These are phyloP conservation scores for Codiaeum variegatum DNA, from an alignment of 441 rosid genomes.

Conservation along the genomic window DNA sequence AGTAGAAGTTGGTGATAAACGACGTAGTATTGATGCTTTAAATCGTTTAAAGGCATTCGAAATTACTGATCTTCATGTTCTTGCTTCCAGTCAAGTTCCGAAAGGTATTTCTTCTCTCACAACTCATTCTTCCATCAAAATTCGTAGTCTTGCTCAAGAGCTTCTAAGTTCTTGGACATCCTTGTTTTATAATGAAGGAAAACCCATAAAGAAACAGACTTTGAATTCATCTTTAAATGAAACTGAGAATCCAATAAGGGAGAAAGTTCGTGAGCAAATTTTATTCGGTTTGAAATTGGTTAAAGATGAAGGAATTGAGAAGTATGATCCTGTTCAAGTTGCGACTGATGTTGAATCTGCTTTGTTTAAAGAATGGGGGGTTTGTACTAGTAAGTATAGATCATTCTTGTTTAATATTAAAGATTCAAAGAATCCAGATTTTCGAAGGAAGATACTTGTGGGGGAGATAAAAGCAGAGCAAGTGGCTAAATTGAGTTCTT, in stretches of 20 bases:
- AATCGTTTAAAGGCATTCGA: too few species aligned
- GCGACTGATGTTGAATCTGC: background rate
- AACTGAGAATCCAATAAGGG: background rate
- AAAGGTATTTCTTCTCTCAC: too few species aligned
- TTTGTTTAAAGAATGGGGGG: background rate
- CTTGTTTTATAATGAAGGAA: too few species aligned
- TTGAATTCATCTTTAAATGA: background rate
- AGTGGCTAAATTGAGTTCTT: background rate
- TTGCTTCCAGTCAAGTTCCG: too few species aligned
- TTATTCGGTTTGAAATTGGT: background rate
- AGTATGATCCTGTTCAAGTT: background rate
- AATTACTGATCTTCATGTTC: too few species aligned
- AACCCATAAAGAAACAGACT: too few species aligned
- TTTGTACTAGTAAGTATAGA: background rate
- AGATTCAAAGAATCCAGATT: conserved; percentile 9
- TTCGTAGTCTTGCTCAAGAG: too few species aligned
- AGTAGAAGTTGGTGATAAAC: too few species aligned
- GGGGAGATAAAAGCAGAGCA: background rate
- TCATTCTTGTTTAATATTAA: conserved; percentile 1
- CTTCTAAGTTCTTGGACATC: too few species aligned
- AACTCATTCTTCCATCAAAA: too few species aligned
- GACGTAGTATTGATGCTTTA: too few species aligned
- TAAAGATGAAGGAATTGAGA: background rate
- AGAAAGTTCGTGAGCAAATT: background rate
- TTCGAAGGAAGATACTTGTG: background rate